A percentile compares a stretch with the other conserved stretches of the same genome.
These are phyloP conservation scores for Botrytis cinerea DNA, from an alignment of 2,329 filamentous ascomycete genomes.

Conservation along the genomic window DNA sequence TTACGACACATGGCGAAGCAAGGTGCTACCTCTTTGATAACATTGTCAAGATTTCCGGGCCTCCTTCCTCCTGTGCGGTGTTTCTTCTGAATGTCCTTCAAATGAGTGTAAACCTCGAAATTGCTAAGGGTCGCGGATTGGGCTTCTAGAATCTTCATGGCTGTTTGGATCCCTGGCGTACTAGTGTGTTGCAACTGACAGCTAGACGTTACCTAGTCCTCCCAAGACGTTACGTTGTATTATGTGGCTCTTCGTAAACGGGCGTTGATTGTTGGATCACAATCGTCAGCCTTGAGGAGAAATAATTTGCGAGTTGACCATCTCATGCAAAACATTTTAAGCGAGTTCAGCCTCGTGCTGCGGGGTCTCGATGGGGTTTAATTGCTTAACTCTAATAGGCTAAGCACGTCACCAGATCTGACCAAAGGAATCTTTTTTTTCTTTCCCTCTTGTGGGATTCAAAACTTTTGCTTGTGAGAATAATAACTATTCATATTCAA, in stretches of 20 bases:
- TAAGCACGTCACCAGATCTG: constrained; percentile 22
- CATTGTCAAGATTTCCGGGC: constrained; percentile 43
- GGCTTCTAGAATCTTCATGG: constrained; percentile 69
- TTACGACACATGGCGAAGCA: neutral
- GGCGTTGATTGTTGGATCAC: constrained; percentile 5
- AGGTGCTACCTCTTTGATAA: constrained; percentile 63
- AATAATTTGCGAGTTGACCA: constrained; percentile 2
- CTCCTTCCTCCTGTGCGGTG: constrained; percentile 22
- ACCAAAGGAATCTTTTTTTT: constrained; percentile 12
- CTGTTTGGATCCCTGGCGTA: neutral
- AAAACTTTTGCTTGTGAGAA: constrained; percentile 10
- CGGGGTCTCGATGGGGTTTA: constrained; percentile 15
- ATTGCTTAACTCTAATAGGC: constrained; percentile 17
- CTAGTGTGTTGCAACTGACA: neutral
- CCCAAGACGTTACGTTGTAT: constrained; percentile 16
- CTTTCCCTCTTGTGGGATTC: neutral
- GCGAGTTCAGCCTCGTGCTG: constrained; percentile 22
- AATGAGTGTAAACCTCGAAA: constrained; percentile 69
- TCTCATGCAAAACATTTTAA: constrained; percentile 24
- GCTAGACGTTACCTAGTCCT: neutral
- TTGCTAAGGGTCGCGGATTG: constrained; percentile 72
- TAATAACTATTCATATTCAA: neutral
- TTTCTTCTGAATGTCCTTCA: constrained; percentile 54
- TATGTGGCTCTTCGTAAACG: neutral
- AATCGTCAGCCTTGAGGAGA: constrained; percentile 27